A percentile compares a stretch with the other conserved stretches of the same genome.
Conservation (phyloP, 768 basidiomycete species). For the Pisolithus microcarpus region DNA sequence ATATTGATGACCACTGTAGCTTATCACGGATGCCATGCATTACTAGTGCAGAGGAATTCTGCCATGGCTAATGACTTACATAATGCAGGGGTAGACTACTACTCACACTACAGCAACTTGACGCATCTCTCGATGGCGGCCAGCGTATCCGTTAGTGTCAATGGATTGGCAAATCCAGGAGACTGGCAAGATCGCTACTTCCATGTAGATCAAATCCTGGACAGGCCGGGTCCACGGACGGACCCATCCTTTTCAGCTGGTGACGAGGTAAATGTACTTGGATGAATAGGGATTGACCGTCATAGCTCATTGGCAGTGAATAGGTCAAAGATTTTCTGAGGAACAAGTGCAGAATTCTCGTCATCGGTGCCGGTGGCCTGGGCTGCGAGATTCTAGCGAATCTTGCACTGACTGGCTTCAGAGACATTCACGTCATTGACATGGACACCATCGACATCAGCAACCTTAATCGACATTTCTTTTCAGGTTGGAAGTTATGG, state of each 20-base stretch:
- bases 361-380: conserved; percentile 95
- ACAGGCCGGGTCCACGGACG: conserved; percentile 83
- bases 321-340: conserved; percentile 87
- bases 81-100: conserved; percentile 9
- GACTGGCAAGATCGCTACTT: conserved; percentile 65
- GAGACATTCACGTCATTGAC: conserved; percentile 98
- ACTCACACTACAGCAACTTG: conserved; percentile 6
- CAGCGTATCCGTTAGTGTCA: conserved; percentile 17
- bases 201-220: conserved; percentile 81
- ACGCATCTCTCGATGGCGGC: conserved; percentile 17
- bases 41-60: conserved; percentile 8
- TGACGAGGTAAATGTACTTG: conserved; percentile 49
- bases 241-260: conserved; percentile 79
- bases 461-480: conserved; percentile 98
- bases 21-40: conserved; percentile 31
- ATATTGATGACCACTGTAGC: conserved; percentile 75
- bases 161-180: conserved; percentile 29
- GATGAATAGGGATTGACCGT: neutral
- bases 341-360: conserved; percentile 82
- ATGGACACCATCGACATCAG: conserved; percentile 99
- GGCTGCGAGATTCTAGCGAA: conserved; percentile 98
- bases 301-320: neutral
- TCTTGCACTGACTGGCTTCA: conserved; percentile 93
- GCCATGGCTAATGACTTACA: conserved; percentile 14
- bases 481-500: conserved; percentile 60